A percentile compares a stretch with the other conserved stretches of the same genome.
phyloP scores from a whole-genome alignment of 2,329 filamentous ascomycete genomes.

The Clonostachys rosea region DNA sequence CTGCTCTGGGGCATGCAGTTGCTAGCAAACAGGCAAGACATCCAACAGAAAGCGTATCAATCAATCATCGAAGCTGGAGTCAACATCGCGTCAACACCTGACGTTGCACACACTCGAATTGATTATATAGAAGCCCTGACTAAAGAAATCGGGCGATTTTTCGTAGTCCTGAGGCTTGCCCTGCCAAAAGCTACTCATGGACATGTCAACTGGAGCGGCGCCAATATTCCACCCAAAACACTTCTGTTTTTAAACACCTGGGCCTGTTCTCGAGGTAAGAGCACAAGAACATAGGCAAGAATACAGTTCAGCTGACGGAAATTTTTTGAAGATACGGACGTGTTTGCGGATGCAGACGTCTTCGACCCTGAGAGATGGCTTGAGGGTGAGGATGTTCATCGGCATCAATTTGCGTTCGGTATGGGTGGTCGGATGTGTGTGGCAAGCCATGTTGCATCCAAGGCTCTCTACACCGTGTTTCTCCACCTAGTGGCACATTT shows the following conservation, averaged over 20 bases:
- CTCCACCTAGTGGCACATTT: slow-evolving; percentile 45
- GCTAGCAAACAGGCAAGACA: slow-evolving; percentile 15
- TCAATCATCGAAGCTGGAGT: slow-evolving; percentile 7
- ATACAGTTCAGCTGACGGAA: background rate
- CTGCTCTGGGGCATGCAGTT: slow-evolving; percentile 17
- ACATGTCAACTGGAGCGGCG: slow-evolving; percentile 13
- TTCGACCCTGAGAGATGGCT: slow-evolving; percentile 46
- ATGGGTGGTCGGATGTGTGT: slow-evolving; percentile 51
- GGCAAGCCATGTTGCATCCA: slow-evolving; percentile 46
- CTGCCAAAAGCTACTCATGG: slow-evolving; percentile 45
- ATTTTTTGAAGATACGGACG: slow-evolving; percentile 38
- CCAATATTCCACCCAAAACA: slow-evolving; percentile 49
- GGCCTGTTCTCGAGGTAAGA: slow-evolving; percentile 17
- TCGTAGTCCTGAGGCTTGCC: slow-evolving; percentile 61
- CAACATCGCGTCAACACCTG: slow-evolving; percentile 7
- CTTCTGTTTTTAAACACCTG: slow-evolving; percentile 19
- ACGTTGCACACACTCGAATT: slow-evolving; percentile 44
- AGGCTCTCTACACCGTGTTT: slow-evolving; percentile 47
- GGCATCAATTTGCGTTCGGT: slow-evolving; percentile 47
- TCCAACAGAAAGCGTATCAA: slow-evolving; percentile 15
- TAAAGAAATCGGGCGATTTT: slow-evolving; percentile 61
- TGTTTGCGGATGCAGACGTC: slow-evolving; percentile 60
- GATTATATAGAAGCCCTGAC: slow-evolving; percentile 60
- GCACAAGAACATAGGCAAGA: background rate
- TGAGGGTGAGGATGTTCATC: slow-evolving; percentile 17